Evolutionary conservation across 2,329 filamentous ascomycete species (phyloP).

Genomic region (Alternaria ethzedia): DNA sequence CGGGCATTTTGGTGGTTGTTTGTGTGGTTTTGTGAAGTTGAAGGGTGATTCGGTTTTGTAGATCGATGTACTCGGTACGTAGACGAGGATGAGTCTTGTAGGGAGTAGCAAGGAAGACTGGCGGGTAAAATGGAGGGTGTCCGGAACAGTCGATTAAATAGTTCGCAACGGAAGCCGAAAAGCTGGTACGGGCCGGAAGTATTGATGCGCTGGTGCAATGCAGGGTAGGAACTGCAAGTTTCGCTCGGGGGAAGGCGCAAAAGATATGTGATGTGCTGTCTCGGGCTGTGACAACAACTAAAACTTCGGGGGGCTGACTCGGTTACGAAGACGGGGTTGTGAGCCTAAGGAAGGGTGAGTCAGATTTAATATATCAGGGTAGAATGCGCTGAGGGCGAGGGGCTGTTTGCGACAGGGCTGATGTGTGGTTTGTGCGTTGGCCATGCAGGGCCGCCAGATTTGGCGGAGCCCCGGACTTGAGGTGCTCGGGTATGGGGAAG

Average conservation of each 20-base stretch:
- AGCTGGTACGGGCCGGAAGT: conserved; percentile 2
- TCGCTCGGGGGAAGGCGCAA: conserved; percentile 23
- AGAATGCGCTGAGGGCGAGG: neutral
- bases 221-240: neutral
- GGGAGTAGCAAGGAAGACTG: neutral
- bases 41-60: neutral
- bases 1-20: conserved; percentile 34
- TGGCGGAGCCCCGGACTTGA: conserved; percentile 32
- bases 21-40: neutral
- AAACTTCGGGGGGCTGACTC: conserved; percentile 9
- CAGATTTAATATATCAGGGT: conserved; percentile 46
- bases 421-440: conserved; percentile 35
- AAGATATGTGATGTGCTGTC: conserved; percentile 37
- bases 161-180: conserved; percentile 8
- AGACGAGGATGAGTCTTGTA: neutral
- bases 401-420: conserved; percentile 33
- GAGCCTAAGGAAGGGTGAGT: conserved; percentile 41
- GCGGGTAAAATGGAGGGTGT: conserved; percentile 5
- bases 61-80: neutral
- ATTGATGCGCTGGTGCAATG: conserved; percentile 27
- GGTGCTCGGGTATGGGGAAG: conserved; percentile 23
- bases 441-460: conserved; percentile 26
- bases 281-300: conserved; percentile 31
- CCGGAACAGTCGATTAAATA: conserved; percentile 26
- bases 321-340: conserved; percentile 4